phyloP scores from a whole-genome alignment of 2,329 filamentous ascomycete species.

The Apiospora arundinis region DNA sequence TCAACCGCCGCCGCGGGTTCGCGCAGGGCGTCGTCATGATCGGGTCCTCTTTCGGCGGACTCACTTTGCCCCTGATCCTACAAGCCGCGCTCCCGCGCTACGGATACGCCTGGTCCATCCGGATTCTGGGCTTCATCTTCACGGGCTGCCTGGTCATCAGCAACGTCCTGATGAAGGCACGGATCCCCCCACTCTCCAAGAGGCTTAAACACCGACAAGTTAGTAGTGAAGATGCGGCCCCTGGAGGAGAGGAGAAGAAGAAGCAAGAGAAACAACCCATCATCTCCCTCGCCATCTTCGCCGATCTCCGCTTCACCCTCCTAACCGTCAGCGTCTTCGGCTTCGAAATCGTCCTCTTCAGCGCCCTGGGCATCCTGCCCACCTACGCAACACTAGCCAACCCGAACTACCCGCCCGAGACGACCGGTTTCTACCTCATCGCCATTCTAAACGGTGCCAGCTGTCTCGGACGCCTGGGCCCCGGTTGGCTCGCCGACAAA shows the following conservation, averaged over 20 bases:
- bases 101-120: slow-evolving; percentile 44
- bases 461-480: slow-evolving; percentile 68
- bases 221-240: slow-evolving; percentile 29
- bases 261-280: slow-evolving; percentile 22
- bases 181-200: slow-evolving; percentile 38
- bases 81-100: slow-evolving; percentile 36
- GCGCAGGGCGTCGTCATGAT: slow-evolving; percentile 35
- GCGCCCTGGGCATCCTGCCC: slow-evolving; percentile 52
- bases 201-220: slow-evolving; percentile 27
- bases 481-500: slow-evolving; percentile 69
- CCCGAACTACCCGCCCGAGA: not conserved
- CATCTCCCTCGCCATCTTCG: slow-evolving; percentile 49
- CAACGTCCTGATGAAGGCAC: slow-evolving; percentile 37
- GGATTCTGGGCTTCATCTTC: slow-evolving; percentile 39
- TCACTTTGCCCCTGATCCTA: slow-evolving; percentile 44
- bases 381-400: slow-evolving; percentile 46
- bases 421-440: slow-evolving; percentile 48
- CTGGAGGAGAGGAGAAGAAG: not conserved
- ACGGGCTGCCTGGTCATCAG: slow-evolving; percentile 36
- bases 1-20: slow-evolving; percentile 32
- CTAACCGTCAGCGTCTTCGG: slow-evolving; percentile 50
- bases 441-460: slow-evolving; percentile 72
- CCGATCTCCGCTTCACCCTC: slow-evolving; percentile 47
- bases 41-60: slow-evolving; percentile 35
- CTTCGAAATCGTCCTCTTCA: slow-evolving; percentile 56